phyloP scores from a whole-genome alignment of 345 rosid species.

The Eucalyptus caleyi region DNA sequence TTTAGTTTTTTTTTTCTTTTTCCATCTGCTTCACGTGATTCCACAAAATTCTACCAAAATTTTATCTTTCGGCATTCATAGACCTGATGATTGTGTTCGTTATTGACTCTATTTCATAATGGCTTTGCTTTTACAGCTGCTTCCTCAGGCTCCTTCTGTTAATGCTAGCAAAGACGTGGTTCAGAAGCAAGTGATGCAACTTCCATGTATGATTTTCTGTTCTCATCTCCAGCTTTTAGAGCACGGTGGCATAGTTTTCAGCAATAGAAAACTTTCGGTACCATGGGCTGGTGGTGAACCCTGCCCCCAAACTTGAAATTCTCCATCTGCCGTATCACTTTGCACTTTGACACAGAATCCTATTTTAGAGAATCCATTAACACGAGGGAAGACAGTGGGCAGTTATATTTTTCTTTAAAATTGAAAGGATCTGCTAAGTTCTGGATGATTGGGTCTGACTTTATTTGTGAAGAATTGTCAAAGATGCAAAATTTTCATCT shows the following conservation, averaged over 20 bases:
- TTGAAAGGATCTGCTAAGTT: not conserved
- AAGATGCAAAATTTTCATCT: not conserved
- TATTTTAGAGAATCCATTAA: not conserved
- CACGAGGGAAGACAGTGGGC: not conserved
- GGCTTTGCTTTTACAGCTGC: slow-evolving; percentile 34
- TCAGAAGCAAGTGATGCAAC: slow-evolving; percentile 17
- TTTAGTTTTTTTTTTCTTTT: not conserved
- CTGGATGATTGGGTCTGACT: not conserved
- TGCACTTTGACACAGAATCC: not conserved
- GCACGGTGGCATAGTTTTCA: not conserved
- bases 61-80: not conserved
- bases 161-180: slow-evolving; percentile 31
- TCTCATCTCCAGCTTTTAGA: not conserved
- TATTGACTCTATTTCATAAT: not conserved
- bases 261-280: not conserved
- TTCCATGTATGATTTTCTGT: slow-evolving; percentile 26
- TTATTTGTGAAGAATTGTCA: not conserved
- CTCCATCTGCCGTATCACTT: not conserved
- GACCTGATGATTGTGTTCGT: not conserved
- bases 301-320: not conserved
- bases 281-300: not conserved
- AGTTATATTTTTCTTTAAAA: not conserved
- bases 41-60: not conserved
- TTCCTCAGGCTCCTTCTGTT: slow-evolving; percentile 24
- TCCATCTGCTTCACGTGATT: not conserved